A percentile compares a stretch with the other conserved stretches of the same genome.
phyloP scores from a whole-genome alignment of 2,329 filamentous ascomycete species.

The Ceratocystis alfenasii region DNA sequence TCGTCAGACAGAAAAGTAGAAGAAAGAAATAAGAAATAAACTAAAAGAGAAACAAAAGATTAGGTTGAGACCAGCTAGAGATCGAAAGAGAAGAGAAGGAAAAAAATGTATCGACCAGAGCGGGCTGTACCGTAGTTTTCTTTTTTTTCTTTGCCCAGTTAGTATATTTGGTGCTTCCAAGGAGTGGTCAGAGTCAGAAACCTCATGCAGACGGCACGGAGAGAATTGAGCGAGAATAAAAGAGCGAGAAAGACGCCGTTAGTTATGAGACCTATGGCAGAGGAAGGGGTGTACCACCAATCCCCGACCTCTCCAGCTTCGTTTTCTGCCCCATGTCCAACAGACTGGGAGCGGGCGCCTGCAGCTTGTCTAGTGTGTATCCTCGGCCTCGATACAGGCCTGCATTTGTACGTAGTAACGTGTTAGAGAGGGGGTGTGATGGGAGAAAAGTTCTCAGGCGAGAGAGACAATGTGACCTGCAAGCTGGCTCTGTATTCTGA shows the following conservation, averaged over 20 bases:
- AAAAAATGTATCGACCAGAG: slow-evolving; percentile 23
- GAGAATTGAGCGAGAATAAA: slow-evolving; percentile 26
- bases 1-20: background rate
- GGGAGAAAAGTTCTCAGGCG: background rate
- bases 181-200: background rate
- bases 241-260: background rate
- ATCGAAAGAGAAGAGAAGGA: slow-evolving; percentile 30
- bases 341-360: background rate
- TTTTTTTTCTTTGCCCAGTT: background rate
- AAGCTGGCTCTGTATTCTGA: background rate
- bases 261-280: background rate
- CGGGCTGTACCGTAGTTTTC: slow-evolving; percentile 10
- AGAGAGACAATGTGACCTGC: slow-evolving; percentile 10
- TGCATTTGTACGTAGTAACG: background rate
- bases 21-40: slow-evolving; percentile 8
- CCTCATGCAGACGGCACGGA: slow-evolving; percentile 27
- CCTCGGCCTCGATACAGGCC: slow-evolving; percentile 6
- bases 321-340: background rate
- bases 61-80: slow-evolving; percentile 46
- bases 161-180: background rate
- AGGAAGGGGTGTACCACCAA: background rate
- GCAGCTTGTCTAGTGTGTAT: background rate
- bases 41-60: slow-evolving; percentile 24
- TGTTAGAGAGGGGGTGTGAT: background rate
- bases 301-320: slow-evolving; percentile 1